phyloP scores from a whole-genome alignment of 2,329 filamentous ascomycete species.

The Thelonectria olida region DNA sequence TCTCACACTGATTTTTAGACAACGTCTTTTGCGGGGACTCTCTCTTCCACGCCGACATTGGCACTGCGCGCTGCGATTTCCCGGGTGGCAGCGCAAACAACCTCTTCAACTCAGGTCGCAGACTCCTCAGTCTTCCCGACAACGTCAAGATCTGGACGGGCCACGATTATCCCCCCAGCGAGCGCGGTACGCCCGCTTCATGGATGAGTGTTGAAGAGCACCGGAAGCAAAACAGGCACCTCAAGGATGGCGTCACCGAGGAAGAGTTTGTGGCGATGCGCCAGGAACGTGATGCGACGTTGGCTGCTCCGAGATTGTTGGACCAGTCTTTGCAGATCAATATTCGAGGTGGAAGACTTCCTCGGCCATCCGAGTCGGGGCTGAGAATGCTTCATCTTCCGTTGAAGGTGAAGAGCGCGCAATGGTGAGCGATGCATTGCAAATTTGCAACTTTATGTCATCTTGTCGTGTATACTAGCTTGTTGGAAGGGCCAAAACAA shows the following conservation, averaged over 20 bases:
- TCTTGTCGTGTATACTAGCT: no score
- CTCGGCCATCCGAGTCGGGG: constrained; percentile 42
- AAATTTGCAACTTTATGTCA: no score
- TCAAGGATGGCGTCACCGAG: constrained; percentile 51
- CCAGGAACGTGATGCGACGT: constrained; percentile 51
- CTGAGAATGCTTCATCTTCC: constrained; percentile 50
- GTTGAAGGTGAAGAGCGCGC: constrained; percentile 35
- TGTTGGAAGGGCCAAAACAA: no score
- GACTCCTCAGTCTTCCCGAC: constrained; percentile 52
- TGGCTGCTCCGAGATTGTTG: constrained; percentile 57
- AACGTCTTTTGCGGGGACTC: constrained; percentile 64
- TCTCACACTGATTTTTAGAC: constrained; percentile 30
- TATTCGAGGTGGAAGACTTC: constrained; percentile 58
- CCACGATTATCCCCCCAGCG: constrained; percentile 60
- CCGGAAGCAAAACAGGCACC: constrained; percentile 56
- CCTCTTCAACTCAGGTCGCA: constrained; percentile 55
- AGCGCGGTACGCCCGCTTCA: constrained; percentile 46
- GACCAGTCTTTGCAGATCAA: constrained; percentile 63
- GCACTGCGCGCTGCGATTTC: constrained; percentile 64
- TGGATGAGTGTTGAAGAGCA: constrained; percentile 58
- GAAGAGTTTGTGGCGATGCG: constrained; percentile 57
- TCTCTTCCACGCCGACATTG: constrained; percentile 61
- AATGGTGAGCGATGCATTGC: no score
- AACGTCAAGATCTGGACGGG: constrained; percentile 62
- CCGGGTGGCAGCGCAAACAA: constrained; percentile 57